Evolutionary conservation across 2,329 filamentous ascomycete genomes (phyloP).

Genomic region (Cytospora leucostoma): DNA sequence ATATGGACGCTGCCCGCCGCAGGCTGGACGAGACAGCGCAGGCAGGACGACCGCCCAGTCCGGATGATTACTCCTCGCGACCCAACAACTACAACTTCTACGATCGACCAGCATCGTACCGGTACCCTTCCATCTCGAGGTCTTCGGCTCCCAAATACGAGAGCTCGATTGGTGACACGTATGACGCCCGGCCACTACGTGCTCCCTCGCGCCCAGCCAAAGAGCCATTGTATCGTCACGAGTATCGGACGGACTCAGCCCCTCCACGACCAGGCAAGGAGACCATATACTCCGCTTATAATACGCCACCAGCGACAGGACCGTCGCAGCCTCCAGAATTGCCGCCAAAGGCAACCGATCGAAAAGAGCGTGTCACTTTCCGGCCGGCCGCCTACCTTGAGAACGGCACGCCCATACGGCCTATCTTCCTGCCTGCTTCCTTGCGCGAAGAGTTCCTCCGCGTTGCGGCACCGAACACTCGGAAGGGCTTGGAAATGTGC

Average conservation of each 20-base stretch:
- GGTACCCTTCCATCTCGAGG: constrained; percentile 59
- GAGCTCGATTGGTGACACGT: constrained; percentile 1
- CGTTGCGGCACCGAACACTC: constrained; percentile 75
- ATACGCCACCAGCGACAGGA: constrained; percentile 10
- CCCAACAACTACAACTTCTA: constrained; percentile 11
- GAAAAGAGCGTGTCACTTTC: constrained; percentile 71
- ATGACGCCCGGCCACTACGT: constrained; percentile 2
- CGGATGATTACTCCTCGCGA: constrained; percentile 4
- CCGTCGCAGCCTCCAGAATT: constrained; percentile 15
- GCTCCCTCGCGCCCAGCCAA: constrained; percentile 37
- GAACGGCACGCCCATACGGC: constrained; percentile 81
- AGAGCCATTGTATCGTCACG: constrained; percentile 19
- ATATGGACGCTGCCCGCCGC: constrained; percentile 56
- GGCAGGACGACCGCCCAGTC: constrained; percentile 25
- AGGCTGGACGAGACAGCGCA: constrained; percentile 44
- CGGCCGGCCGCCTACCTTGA: constrained; percentile 85
- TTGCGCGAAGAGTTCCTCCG: constrained; percentile 75
- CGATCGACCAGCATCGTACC: constrained; percentile 41
- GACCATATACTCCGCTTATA: constrained; percentile 21
- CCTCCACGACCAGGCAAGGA: constrained; percentile 44
- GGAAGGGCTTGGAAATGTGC: constrained; percentile 85
- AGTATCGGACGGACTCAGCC: constrained; percentile 32
- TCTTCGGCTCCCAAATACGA: constrained; percentile 52
- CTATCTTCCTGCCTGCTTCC: constrained; percentile 79
- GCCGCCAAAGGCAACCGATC: constrained; percentile 40